Base-by-base conservation (phyloP, 2,329 filamentous ascomycete genomes). In the Aspergillus jensenii region DNA sequence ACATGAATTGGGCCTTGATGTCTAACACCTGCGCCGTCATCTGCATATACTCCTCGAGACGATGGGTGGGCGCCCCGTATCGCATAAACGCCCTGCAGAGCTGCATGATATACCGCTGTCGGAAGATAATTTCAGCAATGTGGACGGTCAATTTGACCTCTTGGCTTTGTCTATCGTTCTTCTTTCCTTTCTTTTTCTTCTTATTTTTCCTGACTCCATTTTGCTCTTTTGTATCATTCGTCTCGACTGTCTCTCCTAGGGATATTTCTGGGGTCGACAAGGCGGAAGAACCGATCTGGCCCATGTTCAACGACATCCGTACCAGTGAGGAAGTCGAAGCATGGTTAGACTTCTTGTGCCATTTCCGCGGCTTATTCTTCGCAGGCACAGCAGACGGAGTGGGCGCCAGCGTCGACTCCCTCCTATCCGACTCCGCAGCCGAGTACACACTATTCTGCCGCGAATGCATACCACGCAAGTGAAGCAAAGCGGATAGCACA, bases 31-130 rank as follows among this genome's bases (percentile, higher is more conserved):
- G 84, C 1, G 93, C 89, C 6, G 90, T 92, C 90, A 93, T 96
- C 63, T 84, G 87, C 85, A 98, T 88, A 73, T 96, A 96, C 71
- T 96, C 80, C 75, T 98, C 93, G 21, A 98, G 79, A 21, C 93
- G 87, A 76, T 98, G 93, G 0, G 93, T 96, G 2, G 93, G 93
- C 0, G 93, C 93, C 21, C 93, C 93, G 62, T 91, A 97, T 70
- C 87, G 83, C 92, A 98, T 97, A 55, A 98, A 78, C 1, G 91
- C 91, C 43, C 87, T 86, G 70, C 93, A 97, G 43, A 98, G 84
- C 72, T 90, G 92, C 59, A 93, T 82, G 11, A 97, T 83, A 71
- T 96, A 97, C 52, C 86, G 85, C 65, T 97, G 93, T 3, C 93
- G 86, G 46, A 88, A 87, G 19, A 96, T 82, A n/a, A 90, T 93